These are phyloP conservation scores for Scutellaria barbata DNA, from an alignment of 257 asterid genomes.

Conservation along the genomic window DNA sequence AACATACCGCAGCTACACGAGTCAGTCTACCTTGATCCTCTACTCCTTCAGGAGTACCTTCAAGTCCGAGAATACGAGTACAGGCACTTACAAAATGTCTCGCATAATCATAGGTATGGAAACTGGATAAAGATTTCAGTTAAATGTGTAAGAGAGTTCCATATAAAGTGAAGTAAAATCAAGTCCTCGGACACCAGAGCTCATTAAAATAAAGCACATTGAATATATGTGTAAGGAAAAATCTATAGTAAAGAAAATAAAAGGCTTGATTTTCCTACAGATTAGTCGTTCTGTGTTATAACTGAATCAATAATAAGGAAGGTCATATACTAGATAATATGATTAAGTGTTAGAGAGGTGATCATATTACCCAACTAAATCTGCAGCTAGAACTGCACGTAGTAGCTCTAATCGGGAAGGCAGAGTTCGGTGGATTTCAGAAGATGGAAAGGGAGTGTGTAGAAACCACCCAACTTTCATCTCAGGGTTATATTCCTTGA, in stretches of 20 bases:
- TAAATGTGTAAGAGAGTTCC: slow-evolving; percentile 37
- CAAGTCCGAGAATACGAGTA: slow-evolving; percentile 93
- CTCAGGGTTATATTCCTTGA: slow-evolving; percentile 68
- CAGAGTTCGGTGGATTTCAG: slow-evolving; percentile 81
- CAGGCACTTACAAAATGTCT: slow-evolving; percentile 95
- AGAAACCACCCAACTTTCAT: slow-evolving; percentile 99
- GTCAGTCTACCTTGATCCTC: slow-evolving; percentile 97
- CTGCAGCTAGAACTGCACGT: slow-evolving; percentile 76
- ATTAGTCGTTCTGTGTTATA: background rate
- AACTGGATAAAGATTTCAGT: slow-evolving; percentile 57
- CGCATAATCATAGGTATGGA: slow-evolving; percentile 96
- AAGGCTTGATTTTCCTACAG: background rate
- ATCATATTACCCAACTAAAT: slow-evolving; percentile 71
- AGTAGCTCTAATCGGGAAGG: slow-evolving; percentile 81
- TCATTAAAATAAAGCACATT: background rate
- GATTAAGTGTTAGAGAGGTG: background rate
- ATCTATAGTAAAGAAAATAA: background rate
- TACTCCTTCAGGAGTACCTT: slow-evolving; percentile 98
- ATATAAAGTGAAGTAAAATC: background rate
- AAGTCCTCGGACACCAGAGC: background rate
- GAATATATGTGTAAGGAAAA: background rate
- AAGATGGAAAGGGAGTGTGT: slow-evolving; percentile 75
- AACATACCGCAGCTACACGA: slow-evolving; percentile 94
- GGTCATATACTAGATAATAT: too few species aligned
- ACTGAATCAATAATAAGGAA: slow-evolving; percentile 8